These are phyloP conservation scores for Macrophomina tecta DNA, from an alignment of 2,329 filamentous ascomycete species.

Conservation along the genomic window DNA sequence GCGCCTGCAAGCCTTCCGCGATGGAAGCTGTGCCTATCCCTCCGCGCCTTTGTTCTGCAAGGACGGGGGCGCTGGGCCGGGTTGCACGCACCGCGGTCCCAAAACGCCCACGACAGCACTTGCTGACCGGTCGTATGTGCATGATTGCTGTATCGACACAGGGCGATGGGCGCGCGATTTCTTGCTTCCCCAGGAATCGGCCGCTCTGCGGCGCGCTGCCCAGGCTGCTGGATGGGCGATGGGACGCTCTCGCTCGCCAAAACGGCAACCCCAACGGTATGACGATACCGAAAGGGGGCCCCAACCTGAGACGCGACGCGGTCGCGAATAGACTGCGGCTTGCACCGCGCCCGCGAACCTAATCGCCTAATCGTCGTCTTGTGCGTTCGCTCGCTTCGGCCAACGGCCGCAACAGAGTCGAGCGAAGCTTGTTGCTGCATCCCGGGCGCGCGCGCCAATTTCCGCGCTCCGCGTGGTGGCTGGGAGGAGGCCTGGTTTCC, in stretches of 20 bases:
- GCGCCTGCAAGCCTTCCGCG: conserved; percentile 28
- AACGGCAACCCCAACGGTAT: conserved; percentile 10
- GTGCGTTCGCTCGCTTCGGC: conserved; percentile 4
- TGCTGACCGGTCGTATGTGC: conserved; percentile 9
- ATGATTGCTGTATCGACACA: background rate
- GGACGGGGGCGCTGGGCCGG: conserved; percentile 20
- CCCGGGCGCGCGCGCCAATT: conserved; percentile 9
- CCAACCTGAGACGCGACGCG: conserved; percentile 25
- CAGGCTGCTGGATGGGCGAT: background rate
- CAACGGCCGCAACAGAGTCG: conserved; percentile 20
- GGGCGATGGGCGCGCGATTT: conserved; percentile 2
- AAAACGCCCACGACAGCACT: conserved; percentile 1
- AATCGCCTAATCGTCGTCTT: conserved; percentile 20
- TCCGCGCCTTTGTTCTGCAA: conserved; percentile 26
- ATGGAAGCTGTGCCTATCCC: conserved; percentile 27
- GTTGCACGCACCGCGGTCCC: conserved; percentile 7
- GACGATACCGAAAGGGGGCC: conserved; percentile 14
- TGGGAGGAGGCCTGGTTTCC: background rate
- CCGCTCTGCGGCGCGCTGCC: conserved; percentile 17
- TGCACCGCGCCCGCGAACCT: conserved; percentile 24
- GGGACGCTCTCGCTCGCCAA: conserved; percentile 10
- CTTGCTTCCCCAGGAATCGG: conserved; percentile 27
- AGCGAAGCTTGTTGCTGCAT: conserved; percentile 5
- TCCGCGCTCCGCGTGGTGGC: conserved; percentile 19
- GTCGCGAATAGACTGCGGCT: conserved; percentile 26